Percentiles rank a stretch among this genome's conserved stretches.
These are phyloP conservation scores for Spinellus fusiger DNA, from an alignment of 192 early-diverging fungal species.

Conservation along the genomic window DNA sequence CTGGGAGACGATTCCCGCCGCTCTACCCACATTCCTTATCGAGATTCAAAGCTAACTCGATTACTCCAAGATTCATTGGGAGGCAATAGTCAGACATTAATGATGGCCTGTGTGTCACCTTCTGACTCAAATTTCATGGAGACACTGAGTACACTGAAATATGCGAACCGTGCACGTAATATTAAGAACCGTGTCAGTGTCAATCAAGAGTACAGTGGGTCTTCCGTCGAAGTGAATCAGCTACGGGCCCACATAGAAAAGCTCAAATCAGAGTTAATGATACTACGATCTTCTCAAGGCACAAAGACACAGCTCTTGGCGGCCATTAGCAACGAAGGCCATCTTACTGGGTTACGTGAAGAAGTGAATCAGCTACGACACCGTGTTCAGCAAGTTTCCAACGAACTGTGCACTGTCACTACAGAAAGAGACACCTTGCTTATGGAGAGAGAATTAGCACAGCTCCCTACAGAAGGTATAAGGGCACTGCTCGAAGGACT, in stretches of 20 bases:
- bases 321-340: neutral
- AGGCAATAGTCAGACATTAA: slow-evolving; percentile 89
- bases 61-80: slow-evolving; percentile 95
- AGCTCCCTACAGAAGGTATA: neutral
- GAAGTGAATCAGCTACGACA: slow-evolving; percentile 39
- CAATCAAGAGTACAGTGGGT: slow-evolving; percentile 43
- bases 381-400: slow-evolving; percentile 30
- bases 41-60: slow-evolving; percentile 92
- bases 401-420: slow-evolving; percentile 33
- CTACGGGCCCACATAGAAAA: slow-evolving; percentile 42
- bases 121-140: slow-evolving; percentile 84
- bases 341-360: neutral
- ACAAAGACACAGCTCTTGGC: neutral
- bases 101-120: slow-evolving; percentile 91
- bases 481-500: neutral
- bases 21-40: slow-evolving; percentile 82
- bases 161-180: slow-evolving; percentile 91
- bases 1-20: slow-evolving; percentile 71
- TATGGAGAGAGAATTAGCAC: neutral
- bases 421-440: slow-evolving; percentile 46
- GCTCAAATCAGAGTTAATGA: slow-evolving; percentile 42
- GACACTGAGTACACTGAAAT: slow-evolving; percentile 93
- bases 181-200: slow-evolving; percentile 80
- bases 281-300: slow-evolving; percentile 12
- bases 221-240: slow-evolving; percentile 43